Base-by-base conservation (phyloP, 2,329 filamentous ascomycete species). In the Aspergillus cejpii region DNA sequence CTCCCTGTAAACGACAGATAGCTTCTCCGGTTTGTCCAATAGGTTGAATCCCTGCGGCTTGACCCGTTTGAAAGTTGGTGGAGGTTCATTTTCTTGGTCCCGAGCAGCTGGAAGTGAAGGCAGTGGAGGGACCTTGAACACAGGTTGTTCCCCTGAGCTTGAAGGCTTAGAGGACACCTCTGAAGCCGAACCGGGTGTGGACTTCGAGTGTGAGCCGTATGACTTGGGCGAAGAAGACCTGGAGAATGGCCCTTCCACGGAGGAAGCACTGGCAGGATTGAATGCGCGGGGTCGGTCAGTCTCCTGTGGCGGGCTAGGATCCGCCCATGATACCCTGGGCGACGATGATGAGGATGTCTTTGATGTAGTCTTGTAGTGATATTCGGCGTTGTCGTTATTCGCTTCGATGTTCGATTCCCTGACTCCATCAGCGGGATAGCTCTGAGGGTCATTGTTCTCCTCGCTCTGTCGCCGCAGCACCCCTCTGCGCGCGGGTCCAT, bases 41-140 rank as follows among this genome's bases (percentile, higher is more conserved):
- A 80, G 57, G 34, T 71, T 71, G 44, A 77, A 74, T 8, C 72
- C 71, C 8, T 77, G 70, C 1, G 78, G 71, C 57, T 82, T 85
- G 31, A 75, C 65, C 57, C 67, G 77, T 61, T 78, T 84, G 65
- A 87, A 84, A 0, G 80, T 84, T 20, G 83, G 78, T 2, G 83
- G 83, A 3, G 79, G 76, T 49, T 92, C 81, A 61, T 96, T 96
- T 64, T 96, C 90, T 62, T 95, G 88, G 56, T 94, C 87, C 49
- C 84, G 76, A 3, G 71, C 69, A 1, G 83, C 78, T 14, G 83
- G 80, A 37, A 86, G 62, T 40, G 76, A 67, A 14, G 78, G 76
- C 27, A 76, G 68, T 10, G 74, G 71, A 37, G 79, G 78, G 11
- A 80, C 65, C 54, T 74, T 80, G 61, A 81, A 83, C 5, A 76